Base-by-base conservation (phyloP, 305 asterid genomes). In the Fraxinus baroniana region DNA sequence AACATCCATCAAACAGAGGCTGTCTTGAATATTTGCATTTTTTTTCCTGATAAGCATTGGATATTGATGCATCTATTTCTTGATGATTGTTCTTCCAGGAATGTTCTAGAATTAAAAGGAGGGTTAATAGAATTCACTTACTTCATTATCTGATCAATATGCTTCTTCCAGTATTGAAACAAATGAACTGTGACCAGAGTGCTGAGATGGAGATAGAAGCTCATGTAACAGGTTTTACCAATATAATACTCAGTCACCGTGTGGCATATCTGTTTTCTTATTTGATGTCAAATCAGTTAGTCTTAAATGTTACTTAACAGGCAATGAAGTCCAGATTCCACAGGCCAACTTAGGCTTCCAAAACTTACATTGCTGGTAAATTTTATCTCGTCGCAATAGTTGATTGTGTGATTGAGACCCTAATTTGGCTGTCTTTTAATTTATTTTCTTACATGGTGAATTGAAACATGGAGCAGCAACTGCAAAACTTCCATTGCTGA, bases 81-180 rank as follows among this genome's bases (percentile, higher is more conserved):
- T 72, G 66, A 80, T 80, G 36, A 81, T 64, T 41, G 81, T 82
- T 64, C 73, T 83, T 87, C 86, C 94, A 94, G 98, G 97, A 89
- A 60, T 84, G 83, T 68, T 80, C 78, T 78, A 86, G 90, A 82
- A 94, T 85, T 73, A 91, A 86, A 88, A 89, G 83, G 86, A 91
- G 89, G 87, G 86, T 87, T 79, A 93, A 85, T 81, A 89, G 87
- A 84, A 87, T 84, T 72, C 91, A 89, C 55, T 83, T 92, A 85
- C 95, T 97, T 86, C 90, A 88, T 70, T 93, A 97, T 89, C 89
- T 93, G 84, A 89, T 93, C 75, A 82, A 82, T 87, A 80, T 79
- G 90, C 97, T 97, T 86, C 93, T 92, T 90, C 98, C 99, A 2
- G 90, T 92, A 74, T 92, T 96, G 81, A 91, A 90, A 83, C 91